Evolutionary conservation across 345 rosid species (phyloP).

Genomic region (Draba incana): DNA sequence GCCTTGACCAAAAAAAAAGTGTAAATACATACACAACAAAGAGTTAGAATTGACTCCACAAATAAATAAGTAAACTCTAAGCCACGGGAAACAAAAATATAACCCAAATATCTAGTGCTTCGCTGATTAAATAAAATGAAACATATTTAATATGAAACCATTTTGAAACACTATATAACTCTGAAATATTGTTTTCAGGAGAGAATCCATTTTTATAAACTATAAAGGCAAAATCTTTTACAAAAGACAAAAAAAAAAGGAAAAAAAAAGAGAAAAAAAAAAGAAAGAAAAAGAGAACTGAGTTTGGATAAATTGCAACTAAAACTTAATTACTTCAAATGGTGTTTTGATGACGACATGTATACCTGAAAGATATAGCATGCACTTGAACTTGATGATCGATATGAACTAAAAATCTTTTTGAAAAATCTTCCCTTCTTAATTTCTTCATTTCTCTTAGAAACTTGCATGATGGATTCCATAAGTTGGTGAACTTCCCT

Average conservation of each 20-base stretch:
- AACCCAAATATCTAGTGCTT: slow-evolving; percentile 2
- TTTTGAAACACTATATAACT: background rate
- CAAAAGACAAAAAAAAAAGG: slow-evolving; percentile 11
- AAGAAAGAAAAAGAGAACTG: slow-evolving; percentile 1
- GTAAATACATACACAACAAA: background rate
- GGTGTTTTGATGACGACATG: slow-evolving; percentile 36
- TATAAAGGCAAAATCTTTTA: slow-evolving; percentile 38
- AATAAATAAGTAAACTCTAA: background rate
- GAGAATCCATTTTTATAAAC: slow-evolving; percentile 34
- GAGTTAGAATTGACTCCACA: slow-evolving; percentile 34
- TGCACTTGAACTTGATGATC: background rate
- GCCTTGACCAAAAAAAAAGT: background rate
- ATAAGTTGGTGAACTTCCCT: slow-evolving; percentile 44
- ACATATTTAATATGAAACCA: slow-evolving; percentile 12
- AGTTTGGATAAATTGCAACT: slow-evolving; percentile 39
- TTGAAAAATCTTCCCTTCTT: background rate
- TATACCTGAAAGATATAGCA: slow-evolving; percentile 42
- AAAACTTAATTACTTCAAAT: slow-evolving; percentile 43
- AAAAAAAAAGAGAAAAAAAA: slow-evolving; percentile 24
- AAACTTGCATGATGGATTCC: slow-evolving; percentile 45
- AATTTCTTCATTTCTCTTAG: slow-evolving; percentile 19
- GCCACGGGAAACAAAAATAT: background rate
- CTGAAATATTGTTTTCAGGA: slow-evolving; percentile 8
- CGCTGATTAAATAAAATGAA: background rate
- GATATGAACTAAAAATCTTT: slow-evolving; percentile 25